phyloP scores from a whole-genome alignment of 257 asterid species.

The Coffea canephora region DNA sequence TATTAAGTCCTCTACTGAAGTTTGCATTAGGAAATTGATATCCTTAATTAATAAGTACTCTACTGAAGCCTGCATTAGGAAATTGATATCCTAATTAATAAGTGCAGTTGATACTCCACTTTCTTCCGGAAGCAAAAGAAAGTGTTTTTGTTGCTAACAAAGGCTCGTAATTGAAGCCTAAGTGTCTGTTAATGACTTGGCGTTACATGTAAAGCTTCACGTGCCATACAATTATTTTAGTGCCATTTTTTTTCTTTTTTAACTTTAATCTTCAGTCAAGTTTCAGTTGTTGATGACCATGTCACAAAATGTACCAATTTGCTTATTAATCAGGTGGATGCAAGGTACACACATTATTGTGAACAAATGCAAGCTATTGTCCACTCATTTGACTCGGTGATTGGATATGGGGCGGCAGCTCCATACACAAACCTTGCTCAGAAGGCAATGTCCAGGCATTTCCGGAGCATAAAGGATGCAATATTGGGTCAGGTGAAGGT shows the following conservation, averaged over 20 bases:
- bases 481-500: conserved; percentile 49
- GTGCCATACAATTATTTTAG: conserved; percentile 11
- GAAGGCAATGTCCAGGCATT: conserved; percentile 82
- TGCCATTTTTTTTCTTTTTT: neutral
- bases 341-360: conserved; percentile 57
- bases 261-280: neutral
- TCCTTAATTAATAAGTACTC: neutral
- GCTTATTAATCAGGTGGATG: conserved; percentile 51
- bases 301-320: neutral
- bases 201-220: conserved; percentile 23
- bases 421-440: conserved; percentile 67
- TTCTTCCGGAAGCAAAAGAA: conserved; percentile 12
- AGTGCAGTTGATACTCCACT: conserved; percentile 2
- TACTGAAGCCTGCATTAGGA: neutral
- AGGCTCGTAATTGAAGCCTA: conserved; percentile 21
- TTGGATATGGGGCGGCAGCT: conserved; percentile 61
- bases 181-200: conserved; percentile 10
- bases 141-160: conserved; percentile 50
- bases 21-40: neutral
- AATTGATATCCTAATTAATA: neutral
- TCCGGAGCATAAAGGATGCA: conserved; percentile 72
- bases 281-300: neutral
- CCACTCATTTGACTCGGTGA: conserved; percentile 50
- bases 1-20: neutral
- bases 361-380: conserved; percentile 76